Conservation (phyloP, 768 basidiomycete species). For the Suillus subalutaceus region DNA sequence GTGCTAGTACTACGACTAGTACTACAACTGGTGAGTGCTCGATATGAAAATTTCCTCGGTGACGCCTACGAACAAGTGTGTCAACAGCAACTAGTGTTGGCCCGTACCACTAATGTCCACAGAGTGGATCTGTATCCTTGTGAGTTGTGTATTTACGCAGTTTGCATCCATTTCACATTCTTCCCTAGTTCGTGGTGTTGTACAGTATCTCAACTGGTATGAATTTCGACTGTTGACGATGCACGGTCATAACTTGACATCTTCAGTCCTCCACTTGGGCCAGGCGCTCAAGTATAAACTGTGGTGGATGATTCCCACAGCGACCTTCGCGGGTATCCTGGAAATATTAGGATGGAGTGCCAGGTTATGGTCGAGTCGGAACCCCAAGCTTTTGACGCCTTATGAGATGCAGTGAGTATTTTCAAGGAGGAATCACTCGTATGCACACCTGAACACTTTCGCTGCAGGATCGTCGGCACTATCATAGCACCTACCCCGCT, state of each 20-base stretch:
- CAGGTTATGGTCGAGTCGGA: slow-evolving; percentile 51
- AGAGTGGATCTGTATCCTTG: slow-evolving; percentile 35
- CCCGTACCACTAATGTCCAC: slow-evolving; percentile 46
- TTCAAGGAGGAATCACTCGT: neutral
- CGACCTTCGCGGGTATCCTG: slow-evolving; percentile 47
- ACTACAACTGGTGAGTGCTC: neutral
- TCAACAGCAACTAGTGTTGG: slow-evolving; percentile 2
- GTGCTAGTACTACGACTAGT: neutral
- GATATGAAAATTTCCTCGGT: neutral
- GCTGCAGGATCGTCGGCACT: slow-evolving; percentile 36
- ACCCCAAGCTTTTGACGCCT: slow-evolving; percentile 24
- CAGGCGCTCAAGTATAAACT: slow-evolving; percentile 47
- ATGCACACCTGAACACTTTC: neutral
- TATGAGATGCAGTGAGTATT: slow-evolving; percentile 48
- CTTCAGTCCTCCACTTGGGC: slow-evolving; percentile 47
- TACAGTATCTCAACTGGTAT: slow-evolving; percentile 46
- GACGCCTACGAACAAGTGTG: neutral
- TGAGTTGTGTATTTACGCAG: neutral
- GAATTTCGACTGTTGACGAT: slow-evolving; percentile 10
- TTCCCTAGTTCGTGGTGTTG: slow-evolving; percentile 37
- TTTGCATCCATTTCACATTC: neutral
- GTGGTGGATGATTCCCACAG: slow-evolving; percentile 59
- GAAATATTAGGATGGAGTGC: slow-evolving; percentile 62
- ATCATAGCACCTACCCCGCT: slow-evolving; percentile 61
- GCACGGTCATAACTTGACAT: neutral